Percentiles rank a stretch among this genome's conserved stretches.
Evolutionary conservation across 1,284 basidiomycete genomes (phyloP).

Genomic region (Papiliotrema flavescens): DNA sequence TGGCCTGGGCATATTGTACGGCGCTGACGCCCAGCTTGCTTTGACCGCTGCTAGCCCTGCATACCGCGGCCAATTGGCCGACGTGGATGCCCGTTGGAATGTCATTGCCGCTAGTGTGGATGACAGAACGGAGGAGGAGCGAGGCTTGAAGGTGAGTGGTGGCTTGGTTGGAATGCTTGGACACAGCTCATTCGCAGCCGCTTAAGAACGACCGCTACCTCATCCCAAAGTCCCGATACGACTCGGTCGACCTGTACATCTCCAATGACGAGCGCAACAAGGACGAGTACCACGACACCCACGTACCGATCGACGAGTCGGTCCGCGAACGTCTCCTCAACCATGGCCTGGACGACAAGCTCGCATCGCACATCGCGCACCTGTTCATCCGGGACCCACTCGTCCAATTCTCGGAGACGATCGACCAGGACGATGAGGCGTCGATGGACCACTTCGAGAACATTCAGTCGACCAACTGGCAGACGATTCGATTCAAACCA

Average conservation of each 20-base stretch:
- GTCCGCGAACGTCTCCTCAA: constrained; percentile 68
- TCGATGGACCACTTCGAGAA: constrained; percentile 99
- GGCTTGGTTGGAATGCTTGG: too few species aligned
- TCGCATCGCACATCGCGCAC: constrained; percentile 90
- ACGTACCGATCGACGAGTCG: constrained; percentile 71
- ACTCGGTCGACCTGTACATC: constrained; percentile 91
- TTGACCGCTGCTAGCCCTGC: constrained; percentile 90
- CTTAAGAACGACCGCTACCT: constrained; percentile 66
- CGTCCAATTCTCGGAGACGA: constrained; percentile 90
- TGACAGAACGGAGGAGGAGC: constrained; percentile 91
- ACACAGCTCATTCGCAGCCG: constrained; percentile 56
- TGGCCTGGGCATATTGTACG: neutral
- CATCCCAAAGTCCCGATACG: constrained; percentile 96
- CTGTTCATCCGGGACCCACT: constrained; percentile 97
- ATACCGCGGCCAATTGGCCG: constrained; percentile 90
- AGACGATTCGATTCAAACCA: constrained; percentile 97
- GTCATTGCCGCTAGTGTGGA: constrained; percentile 97
- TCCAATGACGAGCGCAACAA: constrained; percentile 82
- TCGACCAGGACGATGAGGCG: constrained; percentile 81
- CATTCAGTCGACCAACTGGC: constrained; percentile 99
- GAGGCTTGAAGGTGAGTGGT: constrained; percentile 69
- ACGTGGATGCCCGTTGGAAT: constrained; percentile 98
- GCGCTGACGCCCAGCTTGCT: constrained; percentile 62
- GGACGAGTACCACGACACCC: constrained; percentile 88
- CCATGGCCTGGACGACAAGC: constrained; percentile 76